These are phyloP conservation scores for Fusarium sp. DNA, from an alignment of 2,329 filamentous ascomycete species.

Conservation along the genomic window DNA sequence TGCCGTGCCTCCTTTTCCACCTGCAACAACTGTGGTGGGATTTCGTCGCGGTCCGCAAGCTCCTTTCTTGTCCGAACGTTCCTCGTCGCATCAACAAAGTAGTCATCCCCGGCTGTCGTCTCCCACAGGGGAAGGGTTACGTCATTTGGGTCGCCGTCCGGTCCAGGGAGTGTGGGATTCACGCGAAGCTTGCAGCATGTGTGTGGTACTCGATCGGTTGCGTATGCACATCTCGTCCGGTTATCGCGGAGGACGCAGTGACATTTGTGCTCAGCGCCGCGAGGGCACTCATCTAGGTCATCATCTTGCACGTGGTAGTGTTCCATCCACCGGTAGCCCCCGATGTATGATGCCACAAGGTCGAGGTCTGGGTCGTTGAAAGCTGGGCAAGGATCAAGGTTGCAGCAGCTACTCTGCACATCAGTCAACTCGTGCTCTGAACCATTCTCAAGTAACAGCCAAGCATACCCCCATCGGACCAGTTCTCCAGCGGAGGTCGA, in stretches of 20 bases:
- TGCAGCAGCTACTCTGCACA: conserved; percentile 23
- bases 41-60: conserved; percentile 24
- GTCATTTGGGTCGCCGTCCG: conserved; percentile 16
- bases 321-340: conserved; percentile 24
- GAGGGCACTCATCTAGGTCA: conserved; percentile 32
- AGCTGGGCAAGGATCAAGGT: conserved; percentile 26
- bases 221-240: conserved; percentile 32
- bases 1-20: background rate
- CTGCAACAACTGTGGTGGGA: conserved; percentile 12
- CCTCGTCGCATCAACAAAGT: conserved; percentile 23
- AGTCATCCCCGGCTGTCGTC: conserved; percentile 8
- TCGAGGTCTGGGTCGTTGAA: conserved; percentile 26
- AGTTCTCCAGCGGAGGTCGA: conserved; percentile 20
- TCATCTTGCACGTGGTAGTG: conserved; percentile 37
- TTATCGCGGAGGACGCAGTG: conserved; percentile 35
- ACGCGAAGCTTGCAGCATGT: conserved; percentile 34
- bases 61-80: conserved; percentile 20
- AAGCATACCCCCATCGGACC: conserved; percentile 10
- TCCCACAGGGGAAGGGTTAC: conserved; percentile 25
- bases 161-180: conserved; percentile 27
- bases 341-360: conserved; percentile 26
- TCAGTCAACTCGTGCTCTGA: background rate
- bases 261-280: conserved; percentile 18
- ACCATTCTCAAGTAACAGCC: background rate
- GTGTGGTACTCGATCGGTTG: conserved; percentile 24